Conservation (phyloP, 2,329 filamentous ascomycete genomes). For the Sporothrix humicola region DNA sequence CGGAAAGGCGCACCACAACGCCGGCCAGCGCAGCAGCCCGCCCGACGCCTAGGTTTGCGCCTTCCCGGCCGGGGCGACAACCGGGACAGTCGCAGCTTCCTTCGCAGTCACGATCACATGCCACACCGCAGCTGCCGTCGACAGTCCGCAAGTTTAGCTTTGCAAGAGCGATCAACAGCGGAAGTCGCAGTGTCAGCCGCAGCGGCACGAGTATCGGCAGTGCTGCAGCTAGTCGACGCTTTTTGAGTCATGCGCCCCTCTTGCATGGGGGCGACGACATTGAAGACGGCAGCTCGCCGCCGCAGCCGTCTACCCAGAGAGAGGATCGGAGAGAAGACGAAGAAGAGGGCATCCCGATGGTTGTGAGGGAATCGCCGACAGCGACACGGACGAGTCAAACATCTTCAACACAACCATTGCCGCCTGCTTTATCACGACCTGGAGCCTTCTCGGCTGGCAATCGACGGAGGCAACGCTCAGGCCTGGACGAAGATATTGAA, state of each 20-base stretch:
- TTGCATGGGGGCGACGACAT: slow-evolving; percentile 23
- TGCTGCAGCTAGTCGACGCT: not conserved
- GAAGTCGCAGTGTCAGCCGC: not conserved
- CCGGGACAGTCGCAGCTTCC: not conserved
- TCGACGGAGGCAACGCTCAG: not conserved
- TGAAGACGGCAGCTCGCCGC: slow-evolving; percentile 35
- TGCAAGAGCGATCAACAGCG: not conserved
- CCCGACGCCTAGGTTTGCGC: slow-evolving; percentile 32
- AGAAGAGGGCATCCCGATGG: not conserved
- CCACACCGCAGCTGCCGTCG: not conserved
- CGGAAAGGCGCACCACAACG: not conserved
- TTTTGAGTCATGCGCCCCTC: not conserved
- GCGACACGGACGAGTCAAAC: not conserved
- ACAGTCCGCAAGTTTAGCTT: slow-evolving; percentile 17
- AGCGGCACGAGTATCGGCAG: no score
- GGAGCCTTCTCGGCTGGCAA: not conserved
- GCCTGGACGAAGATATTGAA: slow-evolving; percentile 34
- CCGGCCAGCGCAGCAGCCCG: slow-evolving; percentile 24
- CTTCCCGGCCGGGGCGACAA: slow-evolving; percentile 25
- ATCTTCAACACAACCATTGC: not conserved
- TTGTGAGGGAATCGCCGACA: slow-evolving; percentile 17
- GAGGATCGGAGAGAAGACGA: not conserved
- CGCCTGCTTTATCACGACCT: not conserved
- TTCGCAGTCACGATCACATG: not conserved
- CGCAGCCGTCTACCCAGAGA: not conserved